Evolutionary conservation across 352 stramenopile species (phyloP), one percentile per base, ranked within the genome.

Genomic region (Blastocystis sp.): DNA sequence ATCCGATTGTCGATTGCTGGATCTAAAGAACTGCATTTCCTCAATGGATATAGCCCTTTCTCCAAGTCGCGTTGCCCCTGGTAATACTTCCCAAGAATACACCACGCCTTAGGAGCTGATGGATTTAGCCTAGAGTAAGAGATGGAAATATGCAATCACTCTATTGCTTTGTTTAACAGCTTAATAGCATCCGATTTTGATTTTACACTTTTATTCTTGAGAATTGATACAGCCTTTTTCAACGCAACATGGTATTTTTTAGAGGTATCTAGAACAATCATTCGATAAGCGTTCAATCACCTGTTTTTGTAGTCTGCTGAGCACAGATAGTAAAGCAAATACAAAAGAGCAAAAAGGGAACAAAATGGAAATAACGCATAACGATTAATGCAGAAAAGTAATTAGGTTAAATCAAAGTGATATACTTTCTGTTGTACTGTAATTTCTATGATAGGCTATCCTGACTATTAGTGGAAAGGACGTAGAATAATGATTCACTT

Each of bases 51-150:
- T 24, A 69, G 39, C 24, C 43, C 7, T 2, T 85, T 68, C 26
- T 85, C 30, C n/a, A 85, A 68, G 9, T 69, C n/a, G 18, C 53
- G 16, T 68, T 85, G 73, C 6, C 8, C 30, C 47, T 85, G 73
- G 47, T 85, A 85, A 45, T 85, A n/a, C 39, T 85, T 85, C 47
- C 73, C 73, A 20, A 85, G n/a, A 53, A 85, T 47, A 39, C 73
- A 85, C 73, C 73, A 85, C 24, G 73, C 50, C 26, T 85, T 65
- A 2, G 73, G 20, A n/a, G 18, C 34, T 50, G 34, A 18, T 26
- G 47, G 47, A 6, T 85, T 85, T 3, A 85, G 34, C 50, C 73
- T 85, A 68, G 13, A 18, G 0, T 59, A 26, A 66, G 8, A 69
- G 2, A 37, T 16, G 54, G 47, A 16, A 26, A 3, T 13, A 24